Evolutionary conservation across 352 stramenopile genomes (phyloP).

Genomic region (Globisporangium okanoganense): DNA sequence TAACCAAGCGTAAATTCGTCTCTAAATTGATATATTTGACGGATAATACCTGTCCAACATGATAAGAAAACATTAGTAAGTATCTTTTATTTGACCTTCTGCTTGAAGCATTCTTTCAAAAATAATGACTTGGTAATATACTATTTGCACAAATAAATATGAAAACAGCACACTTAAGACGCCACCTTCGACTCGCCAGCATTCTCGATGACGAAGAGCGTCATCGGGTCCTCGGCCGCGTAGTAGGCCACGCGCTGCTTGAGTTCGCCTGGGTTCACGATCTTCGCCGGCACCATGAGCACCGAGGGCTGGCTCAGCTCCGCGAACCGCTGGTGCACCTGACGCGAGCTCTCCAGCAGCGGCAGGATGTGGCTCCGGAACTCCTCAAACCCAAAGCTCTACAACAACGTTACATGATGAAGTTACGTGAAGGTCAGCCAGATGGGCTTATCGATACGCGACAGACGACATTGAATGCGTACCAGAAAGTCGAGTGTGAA

Average conservation of each 20-base stretch:
- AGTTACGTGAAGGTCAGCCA: background rate
- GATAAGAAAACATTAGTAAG: too few species aligned
- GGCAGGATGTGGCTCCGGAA: slow-evolving; percentile 65
- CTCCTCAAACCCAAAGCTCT: slow-evolving; percentile 75
- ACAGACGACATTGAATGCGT: slow-evolving; percentile 3
- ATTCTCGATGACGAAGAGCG: slow-evolving; percentile 42
- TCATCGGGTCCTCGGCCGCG: slow-evolving; percentile 60
- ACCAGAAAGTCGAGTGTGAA: slow-evolving; percentile 68
- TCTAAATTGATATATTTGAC: background rate
- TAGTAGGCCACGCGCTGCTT: slow-evolving; percentile 45
- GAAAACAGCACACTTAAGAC: background rate
- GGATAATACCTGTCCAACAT: background rate
- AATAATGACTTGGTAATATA: too few species aligned
- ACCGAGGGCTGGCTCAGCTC: slow-evolving; percentile 55
- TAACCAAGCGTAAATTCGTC: background rate
- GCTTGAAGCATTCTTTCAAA: too few species aligned
- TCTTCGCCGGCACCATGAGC: slow-evolving; percentile 63
- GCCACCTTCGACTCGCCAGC: background rate
- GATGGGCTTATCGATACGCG: background rate
- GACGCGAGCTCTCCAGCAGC: slow-evolving; percentile 52
- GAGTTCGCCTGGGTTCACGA: slow-evolving; percentile 25
- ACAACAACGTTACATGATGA: background rate
- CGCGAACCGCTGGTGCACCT: slow-evolving; percentile 47
- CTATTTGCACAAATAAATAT: background rate
- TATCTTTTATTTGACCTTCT: too few species aligned